These are phyloP conservation scores for Cercospora brassicicola DNA, from an alignment of 2,329 filamentous ascomycete genomes.

Conservation along the genomic window DNA sequence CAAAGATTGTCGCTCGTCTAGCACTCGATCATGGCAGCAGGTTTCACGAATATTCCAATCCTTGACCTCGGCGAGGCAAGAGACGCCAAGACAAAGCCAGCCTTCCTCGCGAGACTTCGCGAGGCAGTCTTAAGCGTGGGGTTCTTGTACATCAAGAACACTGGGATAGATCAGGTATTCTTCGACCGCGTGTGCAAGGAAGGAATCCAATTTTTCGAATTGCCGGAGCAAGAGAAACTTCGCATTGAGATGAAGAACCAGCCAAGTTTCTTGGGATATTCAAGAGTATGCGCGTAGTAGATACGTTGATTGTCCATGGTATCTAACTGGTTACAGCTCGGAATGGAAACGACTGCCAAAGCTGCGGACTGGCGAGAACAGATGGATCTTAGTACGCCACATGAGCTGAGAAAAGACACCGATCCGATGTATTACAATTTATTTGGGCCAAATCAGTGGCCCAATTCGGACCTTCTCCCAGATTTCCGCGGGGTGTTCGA, in stretches of 20 bases:
- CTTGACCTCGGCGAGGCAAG: neutral
- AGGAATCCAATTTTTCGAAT: neutral
- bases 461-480: no score
- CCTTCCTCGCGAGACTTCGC: neutral
- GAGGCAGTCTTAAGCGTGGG: neutral
- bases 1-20: neutral
- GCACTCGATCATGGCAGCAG: neutral
- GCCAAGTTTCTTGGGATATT: neutral
- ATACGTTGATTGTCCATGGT: no score
- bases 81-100: neutral
- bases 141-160: neutral
- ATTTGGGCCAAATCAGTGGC: neutral
- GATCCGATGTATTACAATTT: neutral
- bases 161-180: neutral
- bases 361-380: neutral
- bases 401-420: neutral
- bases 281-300: neutral
- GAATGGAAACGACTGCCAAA: neutral
- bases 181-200: neutral
- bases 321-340: neutral
- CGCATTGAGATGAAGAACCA: neutral
- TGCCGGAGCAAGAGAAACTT: neutral
- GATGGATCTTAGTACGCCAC: neutral
- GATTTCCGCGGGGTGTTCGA: neutral
- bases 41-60: neutral